Conservation (phyloP, 169 alveolate species). For the Plasmodium gonderi region DNA sequence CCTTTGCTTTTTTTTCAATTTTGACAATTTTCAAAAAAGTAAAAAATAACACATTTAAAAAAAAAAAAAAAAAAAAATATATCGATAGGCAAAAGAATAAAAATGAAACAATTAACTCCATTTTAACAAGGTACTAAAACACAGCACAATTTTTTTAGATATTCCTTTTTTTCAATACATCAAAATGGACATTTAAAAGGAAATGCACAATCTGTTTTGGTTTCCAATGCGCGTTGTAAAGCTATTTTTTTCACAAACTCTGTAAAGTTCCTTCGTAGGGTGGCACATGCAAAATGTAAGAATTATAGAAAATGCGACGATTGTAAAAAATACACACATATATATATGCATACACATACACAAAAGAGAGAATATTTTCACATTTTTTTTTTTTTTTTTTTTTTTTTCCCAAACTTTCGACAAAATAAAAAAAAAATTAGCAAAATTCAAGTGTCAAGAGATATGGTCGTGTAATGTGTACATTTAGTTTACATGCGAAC, state of each 20-base stretch:
- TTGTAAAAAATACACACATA: background rate
- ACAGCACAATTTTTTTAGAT: background rate
- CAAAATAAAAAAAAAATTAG: slow-evolving; percentile 15
- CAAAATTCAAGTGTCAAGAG: background rate
- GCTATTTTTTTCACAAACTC: background rate
- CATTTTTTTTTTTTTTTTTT: background rate
- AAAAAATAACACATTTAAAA: background rate
- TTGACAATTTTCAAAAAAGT: background rate
- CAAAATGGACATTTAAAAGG: background rate
- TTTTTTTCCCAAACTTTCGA: background rate
- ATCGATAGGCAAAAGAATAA: too few species aligned
- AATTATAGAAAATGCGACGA: background rate
- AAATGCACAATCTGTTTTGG: background rate
- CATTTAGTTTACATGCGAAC: background rate
- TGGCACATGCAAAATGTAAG: background rate
- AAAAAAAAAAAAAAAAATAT: background rate
- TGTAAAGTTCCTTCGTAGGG: background rate
- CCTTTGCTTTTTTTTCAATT: background rate
- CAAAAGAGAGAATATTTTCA: background rate
- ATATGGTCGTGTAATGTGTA: slow-evolving; percentile 32
- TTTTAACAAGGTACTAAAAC: background rate
- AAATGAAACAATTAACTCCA: background rate
- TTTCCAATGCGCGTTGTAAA: background rate
- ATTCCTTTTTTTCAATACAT: background rate
- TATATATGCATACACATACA: background rate